Evolutionary conservation across 169 alveolate genomes (phyloP), one percentile per base, ranked within the genome.

Genomic region (Eimeria brunetti): DNA sequence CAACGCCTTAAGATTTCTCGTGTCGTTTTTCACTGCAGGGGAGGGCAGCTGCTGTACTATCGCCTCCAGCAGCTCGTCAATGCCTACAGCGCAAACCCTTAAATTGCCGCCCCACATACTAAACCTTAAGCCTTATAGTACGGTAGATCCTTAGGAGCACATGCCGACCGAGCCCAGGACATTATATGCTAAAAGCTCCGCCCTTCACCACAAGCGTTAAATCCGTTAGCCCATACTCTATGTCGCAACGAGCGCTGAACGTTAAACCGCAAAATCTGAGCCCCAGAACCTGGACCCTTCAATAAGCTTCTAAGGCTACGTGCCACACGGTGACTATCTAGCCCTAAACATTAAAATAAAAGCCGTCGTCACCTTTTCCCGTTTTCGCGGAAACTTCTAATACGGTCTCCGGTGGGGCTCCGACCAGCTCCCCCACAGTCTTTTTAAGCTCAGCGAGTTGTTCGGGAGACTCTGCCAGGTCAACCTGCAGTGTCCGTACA

Each of bases 321-420:
- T 30, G 51, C 83, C 6, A 62, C 16, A 62, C 71, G 30, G 22
- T 62, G 71, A 22, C 46, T 62, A 22, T 27, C 33, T 62, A 27
- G 22, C 76, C 14, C 27, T 27, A 64, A 60, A 16, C 51, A 16
- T 22, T 30, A 24, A 30, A 18, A n/a, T 24, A 1, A 2, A 36
- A 69, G 0, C 80, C 24, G 51, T 69, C 80, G 4, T 69, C 64
- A 86, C 84, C 91, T 76, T 89, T 53, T 14, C 99, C 99, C 62
- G 97, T 97, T 88, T 98, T 98, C 24, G 99, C 99, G 7, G 99
- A 98, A 2, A 98, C 98, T 90, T 94, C 97, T 41, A 97, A 90
- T 46, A 98, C 97, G 80, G 97, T 99, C 20, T 98, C 97, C 44
- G 97, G 97, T 75, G 75, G 95, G 69, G 24, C 53, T 33, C 91